Evolutionary conservation across 2,329 filamentous ascomycete species (phyloP), one percentile per base, ranked within the genome.

Genomic region (Trichoderma lentiforme): DNA sequence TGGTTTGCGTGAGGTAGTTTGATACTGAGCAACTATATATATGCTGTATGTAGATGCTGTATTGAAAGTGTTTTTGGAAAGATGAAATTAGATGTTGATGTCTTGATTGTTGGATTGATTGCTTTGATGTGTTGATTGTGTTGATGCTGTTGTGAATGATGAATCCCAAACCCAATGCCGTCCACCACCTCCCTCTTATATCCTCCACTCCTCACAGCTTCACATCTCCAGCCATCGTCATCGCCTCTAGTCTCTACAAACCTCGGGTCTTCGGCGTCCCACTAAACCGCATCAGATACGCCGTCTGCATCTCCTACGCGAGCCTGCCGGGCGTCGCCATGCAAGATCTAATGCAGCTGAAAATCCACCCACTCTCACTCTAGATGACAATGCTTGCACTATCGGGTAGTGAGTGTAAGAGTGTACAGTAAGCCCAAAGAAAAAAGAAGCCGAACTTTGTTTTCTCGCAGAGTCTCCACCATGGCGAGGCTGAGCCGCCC

Each of bases 71-170:
- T 7, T 60, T 28, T 9, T 47, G 26, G 26, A 9, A 28, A 7
- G 51, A 39, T 39, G 51, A 53, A 53, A 28, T 6, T n/a, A 5
- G 9, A 36, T 30, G 26, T n/a, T 43, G 60, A 7, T 18, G 15
- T 21, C 11, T 28, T 3, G 39, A 36, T 11, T 62, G 60, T 21
- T 62, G 21, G 36, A 36, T 36, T 3, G 32, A 6, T 28, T 34
- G 73, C 76, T 1, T 83, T 83, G 24, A 28, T 28, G 26, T 64
- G 58, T 21, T 67, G 51, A 53, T 67, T 21, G 18, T 51, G 14
- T 11, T 36, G 67, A 56, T 56, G 43, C 28, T 71, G 66, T 21
- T 70, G 53, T 47, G 56, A 58, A n/a, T 60, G 53, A 60, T 68
- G n/a, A 53, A 11, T 65, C 43, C 36, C 11, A 47, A 32, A 47